Evolutionary conservation across 1,284 basidiomycete genomes (phyloP), one percentile per base, ranked within the genome.

Genomic region (Trichosporon inkin): DNA sequence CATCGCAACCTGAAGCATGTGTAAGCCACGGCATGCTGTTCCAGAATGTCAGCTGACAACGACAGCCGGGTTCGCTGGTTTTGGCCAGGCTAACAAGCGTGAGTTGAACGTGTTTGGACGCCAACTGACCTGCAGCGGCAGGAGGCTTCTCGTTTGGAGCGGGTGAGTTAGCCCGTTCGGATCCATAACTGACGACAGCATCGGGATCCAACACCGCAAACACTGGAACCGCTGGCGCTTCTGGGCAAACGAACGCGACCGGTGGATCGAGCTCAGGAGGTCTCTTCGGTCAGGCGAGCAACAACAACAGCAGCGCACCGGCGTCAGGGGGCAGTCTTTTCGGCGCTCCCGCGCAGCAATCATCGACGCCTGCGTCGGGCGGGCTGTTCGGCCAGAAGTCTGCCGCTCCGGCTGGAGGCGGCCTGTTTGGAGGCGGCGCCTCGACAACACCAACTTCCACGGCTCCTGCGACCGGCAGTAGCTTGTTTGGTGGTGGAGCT

Each of bases 61-160:
- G 28, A 11, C 58, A 67, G 66, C 72, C 60, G 72, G 71, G 14
- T 73, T 76, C 53, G 61, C 60, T 39, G 71, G 71, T 44, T 74
- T 74, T 37, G 71, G 72, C 39, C 68, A 71, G 53, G 64, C 62
- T 55, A 71, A 70, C 63, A 70, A 62, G 57, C 54, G 54, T 55
- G 17, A 17, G 57, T 28, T 11, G 6, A 44, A 56, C 28, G 56
- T 11, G 7, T 7, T 16, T 1, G 4, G n/a, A 8, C 17, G 2
- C 57, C 37, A 36, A 58, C 56, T 62, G 51, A 40, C 47, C 16
- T n/a, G 14, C 57, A 54, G 56, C 49, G 17, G 53, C 37, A 10
- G 52, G 49, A 32, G 59, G 61, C 2, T 65, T 62, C 63, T 59
- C 58, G 14, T 67, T 67, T 20, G 62, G 65, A 10, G 59, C 47